Conservation (phyloP, 352 stramenopile species). For the Phytophthora pisi region DNA sequence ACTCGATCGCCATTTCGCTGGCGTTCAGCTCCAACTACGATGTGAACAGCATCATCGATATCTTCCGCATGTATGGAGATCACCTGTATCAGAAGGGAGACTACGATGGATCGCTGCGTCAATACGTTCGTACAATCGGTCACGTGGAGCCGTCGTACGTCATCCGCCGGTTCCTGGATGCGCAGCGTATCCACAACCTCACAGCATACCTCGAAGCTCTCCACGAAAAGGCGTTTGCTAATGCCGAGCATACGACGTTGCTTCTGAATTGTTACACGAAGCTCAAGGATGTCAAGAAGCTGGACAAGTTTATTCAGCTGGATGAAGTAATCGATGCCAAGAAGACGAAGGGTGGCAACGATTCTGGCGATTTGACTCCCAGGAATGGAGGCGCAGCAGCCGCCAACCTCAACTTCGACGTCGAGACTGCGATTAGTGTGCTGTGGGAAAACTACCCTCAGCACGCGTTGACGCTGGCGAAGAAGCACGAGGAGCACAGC, state of each 20-base stretch:
- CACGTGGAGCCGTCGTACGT: constrained; percentile 98
- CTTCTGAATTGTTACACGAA: constrained; percentile 96
- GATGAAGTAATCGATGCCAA: constrained; percentile 71
- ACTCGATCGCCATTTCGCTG: constrained; percentile 97
- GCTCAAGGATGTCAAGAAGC: constrained; percentile 93
- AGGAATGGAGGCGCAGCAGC: constrained; percentile 24
- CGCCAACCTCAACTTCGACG: constrained; percentile 86
- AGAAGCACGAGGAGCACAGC: constrained; percentile 90
- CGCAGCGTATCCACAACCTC: constrained; percentile 96
- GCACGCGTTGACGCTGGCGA: constrained; percentile 89
- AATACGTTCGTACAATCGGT: constrained; percentile 97
- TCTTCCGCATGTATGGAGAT: constrained; percentile 97
- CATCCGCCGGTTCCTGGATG: constrained; percentile 97
- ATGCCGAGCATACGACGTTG: constrained; percentile 93
- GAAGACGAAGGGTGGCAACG: constrained; percentile 41
- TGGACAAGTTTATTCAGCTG: constrained; percentile 92
- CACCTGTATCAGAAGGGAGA: constrained; percentile 98
- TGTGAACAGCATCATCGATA: constrained; percentile 95
- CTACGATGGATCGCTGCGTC: constrained; percentile 95
- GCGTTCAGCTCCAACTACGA: constrained; percentile 95
- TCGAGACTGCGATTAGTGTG: constrained; percentile 93
- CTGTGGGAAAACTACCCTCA: constrained; percentile 93
- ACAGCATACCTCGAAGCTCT: constrained; percentile 96
- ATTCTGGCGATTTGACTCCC: constrained; percentile 28
- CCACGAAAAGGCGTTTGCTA: constrained; percentile 92